Evolutionary conservation across 169 alveolate genomes (phyloP), one percentile per base, ranked within the genome.

Genomic region (Plasmodium vivax): DNA sequence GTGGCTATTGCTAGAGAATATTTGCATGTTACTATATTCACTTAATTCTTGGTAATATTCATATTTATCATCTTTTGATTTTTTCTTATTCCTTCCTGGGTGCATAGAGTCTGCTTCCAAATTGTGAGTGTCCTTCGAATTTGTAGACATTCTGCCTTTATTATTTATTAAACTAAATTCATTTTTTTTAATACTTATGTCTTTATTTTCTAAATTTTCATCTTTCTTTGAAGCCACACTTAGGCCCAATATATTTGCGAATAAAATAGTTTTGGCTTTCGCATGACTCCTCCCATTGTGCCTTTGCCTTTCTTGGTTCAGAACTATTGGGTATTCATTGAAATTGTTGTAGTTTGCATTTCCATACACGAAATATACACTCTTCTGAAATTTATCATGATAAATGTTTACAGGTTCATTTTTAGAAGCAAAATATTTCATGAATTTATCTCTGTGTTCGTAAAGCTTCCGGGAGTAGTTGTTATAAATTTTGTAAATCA

Each of bases 1-100:
- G 81, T 94, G 94, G 43, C 96, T 93, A 84, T 93, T 87, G 72
- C 97, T 96, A 36, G 96, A 56, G 85, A 94, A 94, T 83, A 96
- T 74, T 84, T 94, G 94, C 87, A 94, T 77, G 54, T 83, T 84
- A 36, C 94, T 81, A 81, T 83, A 84, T 73, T 91, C 96, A 68
- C 94, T 79, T 82, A 90, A 83, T 91, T 94, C 95, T 83, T 88
- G 95, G 43, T 94, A 90, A 75, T 88, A 88, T 80, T 77, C 94
- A 79, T 88, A 88, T 79, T 88, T 88, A 73, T 88, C 94, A 58
- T 88, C 83, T 79, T 80, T 62, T 88, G 82, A 23, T 56, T 43
- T 62, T 19, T 80, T 80, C 12, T 73, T 88, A 36, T 41, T 79
- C 41, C 62, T 80, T 88, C 32, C 82, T 51, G 12, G 16, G 16